Percentiles rank a stretch among this genome's conserved stretches.
Conservation (phyloP, 2,329 filamentous ascomycete genomes). For the Colletotrichum tanaceti region DNA sequence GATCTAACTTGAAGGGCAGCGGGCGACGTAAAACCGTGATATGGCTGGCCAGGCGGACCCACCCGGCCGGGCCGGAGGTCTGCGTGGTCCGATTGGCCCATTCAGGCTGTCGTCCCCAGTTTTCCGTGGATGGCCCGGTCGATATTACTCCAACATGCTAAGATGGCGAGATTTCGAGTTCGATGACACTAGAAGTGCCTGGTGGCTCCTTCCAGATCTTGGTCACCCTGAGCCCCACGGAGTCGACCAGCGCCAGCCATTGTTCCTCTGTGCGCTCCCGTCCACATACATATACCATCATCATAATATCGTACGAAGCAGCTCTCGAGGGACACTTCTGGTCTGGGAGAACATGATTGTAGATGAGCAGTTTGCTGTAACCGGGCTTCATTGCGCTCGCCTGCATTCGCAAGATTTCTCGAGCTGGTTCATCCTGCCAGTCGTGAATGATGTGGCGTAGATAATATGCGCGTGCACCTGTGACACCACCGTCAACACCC, state of each 20-base stretch:
- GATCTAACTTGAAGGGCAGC: no score
- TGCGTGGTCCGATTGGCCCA: no score
- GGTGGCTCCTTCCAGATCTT: constrained; percentile 34
- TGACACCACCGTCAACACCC: not conserved
- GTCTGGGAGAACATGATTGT: constrained; percentile 54
- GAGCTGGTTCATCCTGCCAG: constrained; percentile 60
- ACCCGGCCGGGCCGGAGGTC: no score
- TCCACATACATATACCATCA: constrained; percentile 21
- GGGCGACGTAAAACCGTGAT: no score
- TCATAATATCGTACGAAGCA: constrained; percentile 8
- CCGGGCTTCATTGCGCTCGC: constrained; percentile 59
- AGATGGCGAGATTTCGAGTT: constrained; percentile 7
- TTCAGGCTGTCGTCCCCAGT: no score
- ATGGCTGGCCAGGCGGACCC: no score
- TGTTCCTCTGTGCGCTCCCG: constrained; percentile 28
- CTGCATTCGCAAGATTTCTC: constrained; percentile 55
- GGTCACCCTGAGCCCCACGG: constrained; percentile 13
- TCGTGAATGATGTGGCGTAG: constrained; percentile 67
- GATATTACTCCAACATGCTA: no score
- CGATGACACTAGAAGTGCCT: constrained; percentile 14
- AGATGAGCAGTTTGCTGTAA: constrained; percentile 50
- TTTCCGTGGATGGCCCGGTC: no score
- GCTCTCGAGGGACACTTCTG: constrained; percentile 22
- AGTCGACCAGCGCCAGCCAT: constrained; percentile 28
- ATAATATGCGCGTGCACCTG: constrained; percentile 60